A percentile compares a stretch with the other conserved stretches of the same genome.
Evolutionary conservation across 495 filamentous ascomycete genomes (phyloP).

Genomic region (Penicillium soppii): DNA sequence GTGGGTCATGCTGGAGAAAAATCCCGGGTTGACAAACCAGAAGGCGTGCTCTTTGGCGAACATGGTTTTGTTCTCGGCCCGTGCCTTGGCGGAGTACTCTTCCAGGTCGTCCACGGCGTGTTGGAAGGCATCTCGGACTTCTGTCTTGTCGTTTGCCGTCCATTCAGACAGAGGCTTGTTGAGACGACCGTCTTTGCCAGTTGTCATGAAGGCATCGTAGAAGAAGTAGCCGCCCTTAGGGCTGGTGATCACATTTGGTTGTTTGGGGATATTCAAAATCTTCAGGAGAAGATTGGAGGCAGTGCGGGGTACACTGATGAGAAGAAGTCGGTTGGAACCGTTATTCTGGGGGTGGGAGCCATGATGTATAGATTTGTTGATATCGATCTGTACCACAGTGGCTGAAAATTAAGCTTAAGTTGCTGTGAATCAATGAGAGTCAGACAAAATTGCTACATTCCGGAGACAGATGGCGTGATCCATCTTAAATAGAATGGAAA

Average conservation of each 20-base stretch:
- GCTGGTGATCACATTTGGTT: conserved; percentile 27
- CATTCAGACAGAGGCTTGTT: conserved; percentile 25
- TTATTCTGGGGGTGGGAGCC: not conserved
- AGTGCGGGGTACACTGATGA: conserved; percentile 39
- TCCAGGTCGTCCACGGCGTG: conserved; percentile 26
- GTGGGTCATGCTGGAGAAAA: not conserved
- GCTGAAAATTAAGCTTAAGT: conserved; percentile 9
- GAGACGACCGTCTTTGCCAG: not conserved
- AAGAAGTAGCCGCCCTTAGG: conserved; percentile 43
- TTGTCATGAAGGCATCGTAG: conserved; percentile 16
- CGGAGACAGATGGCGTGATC: conserved; percentile 5
- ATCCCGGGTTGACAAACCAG: conserved; percentile 17
- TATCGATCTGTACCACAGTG: not conserved
- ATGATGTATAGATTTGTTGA: not conserved
- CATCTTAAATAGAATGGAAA: not conserved
- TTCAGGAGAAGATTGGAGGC: conserved; percentile 42
- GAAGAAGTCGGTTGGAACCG: conserved; percentile 5
- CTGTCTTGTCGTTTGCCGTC: conserved; percentile 18
- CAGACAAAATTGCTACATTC: not conserved
- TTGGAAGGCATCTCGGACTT: conserved; percentile 15
- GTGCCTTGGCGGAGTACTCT: conserved; percentile 18
- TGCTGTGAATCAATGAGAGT: not conserved
- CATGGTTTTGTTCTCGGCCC: conserved; percentile 27
- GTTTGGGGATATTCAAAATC: conserved; percentile 37
- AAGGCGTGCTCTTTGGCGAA: conserved; percentile 43